Evolutionary conservation across 352 stramenopile species (phyloP).

Genomic region (Globisporangium cystogenes): DNA sequence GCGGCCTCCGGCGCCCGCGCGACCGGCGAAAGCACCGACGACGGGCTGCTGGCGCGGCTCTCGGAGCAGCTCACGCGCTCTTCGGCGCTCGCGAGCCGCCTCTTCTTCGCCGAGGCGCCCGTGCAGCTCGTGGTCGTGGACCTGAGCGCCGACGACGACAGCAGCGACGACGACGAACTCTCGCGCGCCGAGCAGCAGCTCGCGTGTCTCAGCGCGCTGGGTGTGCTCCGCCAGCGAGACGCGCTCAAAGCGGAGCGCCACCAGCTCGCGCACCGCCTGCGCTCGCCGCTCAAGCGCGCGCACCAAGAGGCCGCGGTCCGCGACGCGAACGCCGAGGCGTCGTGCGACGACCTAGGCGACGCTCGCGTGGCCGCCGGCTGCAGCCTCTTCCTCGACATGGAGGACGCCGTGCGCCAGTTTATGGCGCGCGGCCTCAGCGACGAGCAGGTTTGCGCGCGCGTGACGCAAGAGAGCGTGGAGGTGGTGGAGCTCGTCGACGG

Average conservation of each 20-base stretch:
- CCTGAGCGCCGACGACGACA: not conserved
- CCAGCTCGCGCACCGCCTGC: constrained; percentile 27
- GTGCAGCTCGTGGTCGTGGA: constrained; percentile 30
- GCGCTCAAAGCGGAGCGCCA: constrained; percentile 21
- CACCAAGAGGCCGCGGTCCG: constrained; percentile 36
- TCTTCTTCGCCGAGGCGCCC: constrained; percentile 9
- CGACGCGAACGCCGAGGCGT: constrained; percentile 30
- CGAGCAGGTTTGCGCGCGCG: constrained; percentile 42
- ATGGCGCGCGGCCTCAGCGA: constrained; percentile 31
- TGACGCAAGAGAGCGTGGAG: constrained; percentile 2
- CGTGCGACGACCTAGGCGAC: constrained; percentile 40
- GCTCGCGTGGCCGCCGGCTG: constrained; percentile 34
- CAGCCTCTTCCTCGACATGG: constrained; percentile 29
- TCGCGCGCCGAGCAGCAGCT: constrained; percentile 20
- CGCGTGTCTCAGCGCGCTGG: constrained; percentile 43
- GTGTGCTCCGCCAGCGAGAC: constrained; percentile 39
- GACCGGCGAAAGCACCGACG: not conserved
- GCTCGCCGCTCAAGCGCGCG: constrained; percentile 31
- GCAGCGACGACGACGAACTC: constrained; percentile 20
- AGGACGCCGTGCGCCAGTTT: constrained; percentile 38
- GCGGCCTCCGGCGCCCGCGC: not conserved
- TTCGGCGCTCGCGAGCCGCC: constrained; percentile 9
- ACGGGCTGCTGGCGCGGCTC: constrained; percentile 10
- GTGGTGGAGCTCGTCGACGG: constrained; percentile 17
- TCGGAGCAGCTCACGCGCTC: constrained; percentile 7